Percentiles rank a stretch among this genome's conserved stretches.
Evolutionary conservation across 2,329 filamentous ascomycete genomes (phyloP).

Genomic region (Xylogone sp.): DNA sequence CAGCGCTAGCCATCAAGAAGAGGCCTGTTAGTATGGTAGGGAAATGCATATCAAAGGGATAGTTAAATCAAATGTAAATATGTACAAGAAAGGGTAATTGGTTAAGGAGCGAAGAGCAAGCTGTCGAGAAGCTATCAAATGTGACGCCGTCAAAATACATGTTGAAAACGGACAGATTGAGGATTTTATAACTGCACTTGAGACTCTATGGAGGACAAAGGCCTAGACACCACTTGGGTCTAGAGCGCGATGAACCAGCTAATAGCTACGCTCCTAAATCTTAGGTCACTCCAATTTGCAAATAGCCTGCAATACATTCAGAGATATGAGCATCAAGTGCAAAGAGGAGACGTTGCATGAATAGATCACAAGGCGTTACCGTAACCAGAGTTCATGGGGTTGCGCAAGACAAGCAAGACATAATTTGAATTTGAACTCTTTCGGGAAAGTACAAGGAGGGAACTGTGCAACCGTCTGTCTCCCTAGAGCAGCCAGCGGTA

Average conservation of each 20-base stretch:
- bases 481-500: not conserved
- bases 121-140: conserved; percentile 2
- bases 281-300: not conserved
- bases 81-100: conserved; percentile 5
- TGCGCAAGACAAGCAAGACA: not conserved
- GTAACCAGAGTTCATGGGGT: not conserved
- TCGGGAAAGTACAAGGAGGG: conserved; percentile 11
- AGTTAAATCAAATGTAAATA: not conserved
- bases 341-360: not conserved
- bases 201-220: not conserved
- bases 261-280: not conserved
- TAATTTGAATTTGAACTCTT: not conserved
- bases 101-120: conserved; percentile 1
- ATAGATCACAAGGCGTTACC: not conserved
- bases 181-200: not conserved
- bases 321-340: not conserved
- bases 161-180: not conserved
- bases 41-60: conserved; percentile 5
- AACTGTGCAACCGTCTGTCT: not conserved
- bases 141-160: conserved; percentile 1
- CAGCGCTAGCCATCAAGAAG: not conserved
- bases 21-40: conserved; percentile 3
- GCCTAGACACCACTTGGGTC: not conserved
- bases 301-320: not conserved
- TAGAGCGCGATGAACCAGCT: not conserved